These are phyloP conservation scores for Stephanodiscus triporus DNA, from an alignment of 108 stramenopile genomes.

Conservation along the genomic window DNA sequence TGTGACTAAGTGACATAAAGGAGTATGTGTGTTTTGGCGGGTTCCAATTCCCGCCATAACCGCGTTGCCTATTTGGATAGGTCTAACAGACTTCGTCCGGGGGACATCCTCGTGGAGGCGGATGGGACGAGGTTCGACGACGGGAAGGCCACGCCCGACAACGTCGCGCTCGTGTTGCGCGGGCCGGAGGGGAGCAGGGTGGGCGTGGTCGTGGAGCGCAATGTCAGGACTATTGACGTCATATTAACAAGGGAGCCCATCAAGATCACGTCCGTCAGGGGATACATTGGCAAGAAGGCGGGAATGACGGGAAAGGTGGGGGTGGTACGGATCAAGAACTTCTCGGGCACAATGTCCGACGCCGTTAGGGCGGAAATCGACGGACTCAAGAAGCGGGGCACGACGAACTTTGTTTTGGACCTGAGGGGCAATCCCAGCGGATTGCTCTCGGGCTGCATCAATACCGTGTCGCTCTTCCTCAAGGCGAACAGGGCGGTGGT, in stretches of 20 bases:
- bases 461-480: no score
- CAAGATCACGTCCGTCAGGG: slow-evolving; percentile 82
- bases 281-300: slow-evolving; percentile 58
- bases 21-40: no score
- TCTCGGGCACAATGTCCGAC: slow-evolving; percentile 85
- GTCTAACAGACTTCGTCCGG: no score
- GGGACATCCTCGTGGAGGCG: slow-evolving; percentile 78
- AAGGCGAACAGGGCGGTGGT: slow-evolving; percentile 79
- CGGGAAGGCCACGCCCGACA: no score
- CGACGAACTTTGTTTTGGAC: slow-evolving; percentile 80
- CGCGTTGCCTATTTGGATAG: no score
- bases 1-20: no score
- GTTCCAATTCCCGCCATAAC: no score
- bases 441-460: slow-evolving; percentile 86
- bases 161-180: slow-evolving; percentile 71
- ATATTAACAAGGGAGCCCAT: slow-evolving; percentile 85
- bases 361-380: slow-evolving; percentile 72
- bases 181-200: slow-evolving; percentile 84
- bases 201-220: no score
- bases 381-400: slow-evolving; percentile 82
- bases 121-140: slow-evolving; percentile 75
- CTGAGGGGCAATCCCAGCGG: slow-evolving; percentile 95
- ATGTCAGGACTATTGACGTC: slow-evolving; percentile 82
- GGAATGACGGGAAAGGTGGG: slow-evolving; percentile 64
- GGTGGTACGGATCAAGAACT: slow-evolving; percentile 86